These are phyloP conservation scores for Fraxinus pennsylvanica DNA, from an alignment of 257 asterid species.

Conservation along the genomic window DNA sequence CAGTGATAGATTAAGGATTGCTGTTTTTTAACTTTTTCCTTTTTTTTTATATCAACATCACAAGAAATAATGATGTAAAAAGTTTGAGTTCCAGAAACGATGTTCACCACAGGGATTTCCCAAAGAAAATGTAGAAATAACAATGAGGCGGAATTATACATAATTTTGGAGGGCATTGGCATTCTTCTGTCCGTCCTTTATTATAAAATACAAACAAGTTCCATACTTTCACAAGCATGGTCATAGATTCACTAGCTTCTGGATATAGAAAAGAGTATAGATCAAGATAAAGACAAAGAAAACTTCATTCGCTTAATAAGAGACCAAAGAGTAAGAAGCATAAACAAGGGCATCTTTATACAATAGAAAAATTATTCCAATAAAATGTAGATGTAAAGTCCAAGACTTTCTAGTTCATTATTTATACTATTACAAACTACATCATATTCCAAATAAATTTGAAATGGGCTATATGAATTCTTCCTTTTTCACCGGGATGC, in stretches of 20 bases:
- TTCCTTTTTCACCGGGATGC: background rate
- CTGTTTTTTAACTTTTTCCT: background rate
- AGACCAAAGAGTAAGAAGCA: background rate
- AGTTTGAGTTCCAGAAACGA: background rate
- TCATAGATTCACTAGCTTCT: background rate
- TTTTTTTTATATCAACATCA: background rate
- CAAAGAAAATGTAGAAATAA: background rate
- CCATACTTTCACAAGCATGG: background rate
- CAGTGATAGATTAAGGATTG: background rate
- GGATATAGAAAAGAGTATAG: slow-evolving; percentile 2
- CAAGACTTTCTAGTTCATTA: background rate
- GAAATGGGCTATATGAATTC: background rate
- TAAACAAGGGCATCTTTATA: background rate
- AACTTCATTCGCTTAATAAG: background rate
- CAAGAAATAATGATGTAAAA: background rate
- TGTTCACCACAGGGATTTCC: background rate
- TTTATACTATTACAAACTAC: background rate
- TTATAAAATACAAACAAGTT: background rate
- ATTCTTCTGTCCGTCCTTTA: background rate
- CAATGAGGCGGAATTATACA: background rate
- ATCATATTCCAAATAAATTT: background rate
- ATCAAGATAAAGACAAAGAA: background rate
- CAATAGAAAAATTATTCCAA: background rate
- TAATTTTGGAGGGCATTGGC: background rate
- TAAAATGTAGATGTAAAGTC: background rate